These are phyloP conservation scores for Xylariomycetidae sp. DNA, from an alignment of 2,329 filamentous ascomycete genomes.

Conservation along the genomic window DNA sequence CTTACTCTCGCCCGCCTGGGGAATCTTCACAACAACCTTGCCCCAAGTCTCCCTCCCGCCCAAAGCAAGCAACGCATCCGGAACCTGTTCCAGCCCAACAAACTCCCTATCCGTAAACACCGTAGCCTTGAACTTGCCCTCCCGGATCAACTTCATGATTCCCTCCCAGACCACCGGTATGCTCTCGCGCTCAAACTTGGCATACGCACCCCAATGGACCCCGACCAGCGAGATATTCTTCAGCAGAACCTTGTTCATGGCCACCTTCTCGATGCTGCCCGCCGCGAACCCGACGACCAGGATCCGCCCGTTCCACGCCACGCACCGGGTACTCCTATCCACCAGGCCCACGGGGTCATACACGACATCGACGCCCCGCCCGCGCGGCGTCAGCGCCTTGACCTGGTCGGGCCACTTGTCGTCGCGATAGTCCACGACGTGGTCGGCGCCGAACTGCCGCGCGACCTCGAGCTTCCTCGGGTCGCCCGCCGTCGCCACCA, in stretches of 20 bases:
- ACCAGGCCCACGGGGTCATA: conserved; percentile 93
- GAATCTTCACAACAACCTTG: conserved; percentile 87
- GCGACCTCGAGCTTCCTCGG: conserved; percentile 77
- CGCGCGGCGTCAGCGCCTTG: conserved; percentile 70
- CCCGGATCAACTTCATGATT: conserved; percentile 70
- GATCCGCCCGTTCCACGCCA: conserved; percentile 86
- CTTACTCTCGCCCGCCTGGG: conserved; percentile 59
- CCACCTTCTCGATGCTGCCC: conserved; percentile 83
- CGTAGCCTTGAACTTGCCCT: conserved; percentile 77
- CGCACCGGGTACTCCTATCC: conserved; percentile 83
- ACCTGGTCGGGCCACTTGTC: conserved; percentile 62
- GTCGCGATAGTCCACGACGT: conserved; percentile 72
- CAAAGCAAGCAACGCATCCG: conserved; percentile 70
- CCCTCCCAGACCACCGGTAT: conserved; percentile 75
- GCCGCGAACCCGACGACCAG: conserved; percentile 87
- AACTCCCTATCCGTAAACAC: conserved; percentile 79
- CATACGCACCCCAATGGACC: conserved; percentile 87
- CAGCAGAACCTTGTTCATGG: conserved; percentile 84
- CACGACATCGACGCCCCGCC: conserved; percentile 79
- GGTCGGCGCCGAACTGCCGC: conserved; percentile 76
- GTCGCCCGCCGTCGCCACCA: conserved; percentile 88
- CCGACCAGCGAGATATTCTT: conserved; percentile 93
- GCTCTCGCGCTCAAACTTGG: conserved; percentile 64
- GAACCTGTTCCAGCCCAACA: conserved; percentile 74
- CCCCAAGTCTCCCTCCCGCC: conserved; percentile 87